Evolutionary conservation across 2,329 filamentous ascomycete species (phyloP).

Genomic region (Arthrobotrys musiformis): DNA sequence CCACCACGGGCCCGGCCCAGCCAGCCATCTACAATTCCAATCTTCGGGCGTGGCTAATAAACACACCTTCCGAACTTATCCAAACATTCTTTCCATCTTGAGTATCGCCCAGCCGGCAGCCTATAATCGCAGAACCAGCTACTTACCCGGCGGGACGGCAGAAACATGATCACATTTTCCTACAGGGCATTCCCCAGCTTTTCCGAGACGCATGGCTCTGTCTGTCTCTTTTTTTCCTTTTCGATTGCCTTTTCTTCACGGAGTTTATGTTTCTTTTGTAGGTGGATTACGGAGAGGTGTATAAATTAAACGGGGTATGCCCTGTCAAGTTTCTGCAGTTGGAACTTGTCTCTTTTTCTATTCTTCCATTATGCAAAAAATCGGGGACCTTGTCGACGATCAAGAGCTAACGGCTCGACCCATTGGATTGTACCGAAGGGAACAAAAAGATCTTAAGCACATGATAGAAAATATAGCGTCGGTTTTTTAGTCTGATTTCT

Average conservation of each 20-base stretch:
- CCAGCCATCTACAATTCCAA: slow-evolving; percentile 13
- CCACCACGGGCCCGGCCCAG: neutral
- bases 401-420: slow-evolving; percentile 30
- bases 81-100: slow-evolving; percentile 46
- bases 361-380: too few relatives aligned
- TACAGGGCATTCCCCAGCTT: slow-evolving; percentile 20
- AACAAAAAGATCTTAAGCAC: too few relatives aligned
- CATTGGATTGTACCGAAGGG: slow-evolving; percentile 46
- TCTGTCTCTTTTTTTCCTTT: neutral
- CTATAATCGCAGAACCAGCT: slow-evolving; percentile 34
- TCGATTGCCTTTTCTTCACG: slow-evolving; percentile 35
- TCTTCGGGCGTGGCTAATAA: slow-evolving; percentile 38
- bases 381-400: slow-evolving; percentile 51
- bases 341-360: slow-evolving; percentile 40
- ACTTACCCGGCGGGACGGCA: slow-evolving; percentile 55
- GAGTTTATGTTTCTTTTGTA: slow-evolving; percentile 10
- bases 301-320: slow-evolving; percentile 33
- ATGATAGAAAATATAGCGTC: slow-evolving; percentile 16
- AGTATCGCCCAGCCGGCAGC: slow-evolving; percentile 51
- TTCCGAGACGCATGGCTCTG: neutral
- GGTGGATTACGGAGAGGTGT: slow-evolving; percentile 15
- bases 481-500: neutral
- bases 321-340: slow-evolving; percentile 19
- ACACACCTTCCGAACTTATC: slow-evolving; percentile 45
- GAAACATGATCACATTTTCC: slow-evolving; percentile 38